Evolutionary conservation across 768 basidiomycete genomes (phyloP).

Genomic region (Russula earlei): DNA sequence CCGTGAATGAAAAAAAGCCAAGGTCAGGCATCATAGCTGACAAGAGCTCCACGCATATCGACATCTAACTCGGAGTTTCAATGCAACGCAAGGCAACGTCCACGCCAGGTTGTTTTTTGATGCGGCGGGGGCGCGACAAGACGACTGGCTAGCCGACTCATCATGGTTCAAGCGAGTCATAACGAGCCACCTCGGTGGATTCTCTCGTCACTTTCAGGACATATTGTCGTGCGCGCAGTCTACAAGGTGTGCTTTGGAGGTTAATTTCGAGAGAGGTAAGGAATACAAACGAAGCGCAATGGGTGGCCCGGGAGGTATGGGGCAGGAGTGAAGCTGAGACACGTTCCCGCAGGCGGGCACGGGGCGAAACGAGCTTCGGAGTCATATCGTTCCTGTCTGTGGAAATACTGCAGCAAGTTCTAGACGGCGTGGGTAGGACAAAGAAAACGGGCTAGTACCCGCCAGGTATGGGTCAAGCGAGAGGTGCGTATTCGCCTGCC

Average conservation of each 20-base stretch:
- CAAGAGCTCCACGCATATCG: conserved; percentile 7
- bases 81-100: conserved; percentile 6
- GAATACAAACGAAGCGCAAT: background rate
- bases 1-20: background rate
- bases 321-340: conserved; percentile 5
- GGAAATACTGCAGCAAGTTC: background rate
- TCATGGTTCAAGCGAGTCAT: background rate
- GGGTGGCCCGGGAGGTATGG: background rate
- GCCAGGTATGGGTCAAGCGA: background rate
- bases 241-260: background rate
- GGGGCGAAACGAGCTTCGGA: background rate
- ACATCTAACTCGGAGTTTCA: conserved; percentile 12
- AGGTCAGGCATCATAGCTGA: background rate
- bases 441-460: background rate
- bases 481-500: background rate
- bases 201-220: background rate
- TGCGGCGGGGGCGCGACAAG: background rate
- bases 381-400: conserved; percentile 1
- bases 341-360: conserved; percentile 8
- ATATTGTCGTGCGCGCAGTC: background rate
- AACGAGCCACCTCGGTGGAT: background rate
- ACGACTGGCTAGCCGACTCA: background rate
- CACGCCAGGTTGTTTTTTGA: conserved; percentile 8
- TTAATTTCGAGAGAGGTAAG: background rate
- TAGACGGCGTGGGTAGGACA: conserved; percentile 5